These are phyloP conservation scores for Anastatica hierochuntica DNA, from an alignment of 345 rosid genomes.

Conservation along the genomic window DNA sequence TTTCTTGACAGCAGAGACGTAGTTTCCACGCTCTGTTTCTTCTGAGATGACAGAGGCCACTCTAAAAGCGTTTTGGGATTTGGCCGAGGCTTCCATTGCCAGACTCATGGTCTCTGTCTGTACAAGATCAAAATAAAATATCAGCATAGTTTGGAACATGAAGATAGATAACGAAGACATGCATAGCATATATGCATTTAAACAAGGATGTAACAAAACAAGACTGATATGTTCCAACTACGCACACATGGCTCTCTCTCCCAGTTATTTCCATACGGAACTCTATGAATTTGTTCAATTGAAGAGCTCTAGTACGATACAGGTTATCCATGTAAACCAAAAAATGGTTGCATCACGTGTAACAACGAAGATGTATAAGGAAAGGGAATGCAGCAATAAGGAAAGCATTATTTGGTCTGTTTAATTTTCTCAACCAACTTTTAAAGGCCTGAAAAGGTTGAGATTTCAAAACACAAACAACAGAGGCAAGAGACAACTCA, in stretches of 20 bases:
- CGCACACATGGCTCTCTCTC: background rate
- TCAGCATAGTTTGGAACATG: constrained; percentile 12
- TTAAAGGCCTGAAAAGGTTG: too few relatives aligned
- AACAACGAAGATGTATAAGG: background rate
- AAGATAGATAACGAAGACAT: background rate
- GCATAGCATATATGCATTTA: background rate
- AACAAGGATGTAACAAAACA: background rate
- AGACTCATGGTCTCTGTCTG: constrained; percentile 54
- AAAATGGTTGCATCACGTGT: background rate
- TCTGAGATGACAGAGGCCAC: constrained; percentile 32
- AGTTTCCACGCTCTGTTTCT: constrained; percentile 34
- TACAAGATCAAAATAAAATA: constrained; percentile 22
- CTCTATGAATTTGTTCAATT: constrained; percentile 4
- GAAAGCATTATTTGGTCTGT: background rate
- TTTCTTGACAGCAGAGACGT: constrained; percentile 38
- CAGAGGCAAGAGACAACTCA: background rate
- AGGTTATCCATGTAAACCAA: background rate
- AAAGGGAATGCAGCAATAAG: too few relatives aligned
- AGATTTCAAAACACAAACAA: constrained; percentile 2
- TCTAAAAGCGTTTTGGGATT: constrained; percentile 43
- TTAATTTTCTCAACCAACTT: too few relatives aligned
- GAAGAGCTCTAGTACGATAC: background rate
- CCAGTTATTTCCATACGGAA: background rate
- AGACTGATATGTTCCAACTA: constrained; percentile 1
- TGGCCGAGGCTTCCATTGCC: constrained; percentile 75